Evolutionary conservation across 176 grass and related monocot species (phyloP).

Genomic region (Coix lacrymajobi): DNA sequence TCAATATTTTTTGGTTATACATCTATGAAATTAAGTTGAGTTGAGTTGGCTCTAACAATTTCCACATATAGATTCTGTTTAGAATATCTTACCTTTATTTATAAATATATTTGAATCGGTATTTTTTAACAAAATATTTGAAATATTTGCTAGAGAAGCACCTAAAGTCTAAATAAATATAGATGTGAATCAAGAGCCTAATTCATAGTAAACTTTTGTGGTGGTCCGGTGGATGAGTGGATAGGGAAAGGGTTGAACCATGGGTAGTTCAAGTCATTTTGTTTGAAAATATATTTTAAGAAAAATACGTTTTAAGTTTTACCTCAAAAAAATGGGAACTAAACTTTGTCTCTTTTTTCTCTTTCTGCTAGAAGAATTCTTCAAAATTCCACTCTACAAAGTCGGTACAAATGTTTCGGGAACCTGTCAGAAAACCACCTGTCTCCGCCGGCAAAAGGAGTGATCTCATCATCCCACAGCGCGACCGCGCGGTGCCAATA

Average conservation of each 20-base stretch:
- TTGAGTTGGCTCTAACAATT: not conserved
- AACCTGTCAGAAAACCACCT: not conserved
- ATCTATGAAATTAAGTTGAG: not conserved
- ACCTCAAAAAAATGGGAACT: not conserved
- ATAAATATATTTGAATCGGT: too few relatives aligned
- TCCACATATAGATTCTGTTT: too few relatives aligned
- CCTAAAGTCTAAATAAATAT: not conserved
- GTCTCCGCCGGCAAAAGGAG: not conserved
- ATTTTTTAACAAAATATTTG: too few relatives aligned
- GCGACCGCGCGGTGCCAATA: not conserved
- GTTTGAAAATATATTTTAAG: too few relatives aligned
- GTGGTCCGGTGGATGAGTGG: too few relatives aligned
- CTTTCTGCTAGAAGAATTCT: not conserved
- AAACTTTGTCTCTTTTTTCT: not conserved
- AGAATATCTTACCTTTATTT: not conserved
- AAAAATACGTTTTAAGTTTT: too few relatives aligned
- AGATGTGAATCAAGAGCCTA: not conserved
- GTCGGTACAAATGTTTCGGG: not conserved
- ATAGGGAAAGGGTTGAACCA: too few relatives aligned
- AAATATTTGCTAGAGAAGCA: too few relatives aligned
- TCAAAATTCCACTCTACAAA: too few relatives aligned
- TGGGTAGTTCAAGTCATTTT: too few relatives aligned
- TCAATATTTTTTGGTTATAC: not conserved
- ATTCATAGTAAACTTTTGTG: too few relatives aligned
- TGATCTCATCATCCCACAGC: not conserved